Evolutionary conservation across 192 early-diverging fungal species (phyloP).

Genomic region (Dissophora globulifera): DNA sequence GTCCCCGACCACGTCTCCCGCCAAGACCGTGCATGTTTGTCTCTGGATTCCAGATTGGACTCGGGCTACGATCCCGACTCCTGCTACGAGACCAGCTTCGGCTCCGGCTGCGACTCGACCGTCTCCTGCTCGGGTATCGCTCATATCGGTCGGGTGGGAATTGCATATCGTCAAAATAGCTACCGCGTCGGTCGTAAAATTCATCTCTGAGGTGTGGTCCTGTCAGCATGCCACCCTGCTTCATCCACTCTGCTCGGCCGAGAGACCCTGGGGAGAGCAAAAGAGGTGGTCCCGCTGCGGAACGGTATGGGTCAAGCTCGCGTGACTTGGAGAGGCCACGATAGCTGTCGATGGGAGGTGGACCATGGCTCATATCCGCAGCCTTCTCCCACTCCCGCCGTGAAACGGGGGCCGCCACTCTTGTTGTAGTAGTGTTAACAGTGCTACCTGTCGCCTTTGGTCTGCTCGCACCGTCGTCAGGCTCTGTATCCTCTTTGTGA

Average conservation of each 20-base stretch:
- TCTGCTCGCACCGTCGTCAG: conserved; percentile 2
- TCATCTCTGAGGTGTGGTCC: conserved; percentile 37
- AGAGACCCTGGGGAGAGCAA: conserved; percentile 38
- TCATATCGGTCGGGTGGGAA: conserved; percentile 40
- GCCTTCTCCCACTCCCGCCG: conserved; percentile 41
- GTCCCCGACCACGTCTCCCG: conserved; percentile 10
- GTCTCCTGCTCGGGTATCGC: conserved; percentile 28
- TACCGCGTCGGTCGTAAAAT: conserved; percentile 42
- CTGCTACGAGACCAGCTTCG: conserved; percentile 52
- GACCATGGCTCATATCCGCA: conserved; percentile 7
- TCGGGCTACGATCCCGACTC: conserved; percentile 42
- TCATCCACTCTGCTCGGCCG: conserved; percentile 37
- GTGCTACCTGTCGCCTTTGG: background rate
- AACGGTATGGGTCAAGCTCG: conserved; percentile 33
- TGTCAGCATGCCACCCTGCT: conserved; percentile 5
- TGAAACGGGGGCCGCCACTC: conserved; percentile 9
- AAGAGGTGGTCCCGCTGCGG: conserved; percentile 13
- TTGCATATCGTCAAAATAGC: conserved; percentile 45
- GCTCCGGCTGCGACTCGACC: conserved; percentile 39
- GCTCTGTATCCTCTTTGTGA: conserved; percentile 38
- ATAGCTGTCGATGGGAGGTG: conserved; percentile 12
- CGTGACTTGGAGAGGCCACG: conserved; percentile 22
- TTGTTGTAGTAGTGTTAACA: background rate
- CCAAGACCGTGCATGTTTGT: conserved; percentile 9
- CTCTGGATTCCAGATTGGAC: conserved; percentile 28